Evolutionary conservation across 208 protist genomes (phyloP).

Genomic region (Acanthamoeba polyphaga): DNA sequence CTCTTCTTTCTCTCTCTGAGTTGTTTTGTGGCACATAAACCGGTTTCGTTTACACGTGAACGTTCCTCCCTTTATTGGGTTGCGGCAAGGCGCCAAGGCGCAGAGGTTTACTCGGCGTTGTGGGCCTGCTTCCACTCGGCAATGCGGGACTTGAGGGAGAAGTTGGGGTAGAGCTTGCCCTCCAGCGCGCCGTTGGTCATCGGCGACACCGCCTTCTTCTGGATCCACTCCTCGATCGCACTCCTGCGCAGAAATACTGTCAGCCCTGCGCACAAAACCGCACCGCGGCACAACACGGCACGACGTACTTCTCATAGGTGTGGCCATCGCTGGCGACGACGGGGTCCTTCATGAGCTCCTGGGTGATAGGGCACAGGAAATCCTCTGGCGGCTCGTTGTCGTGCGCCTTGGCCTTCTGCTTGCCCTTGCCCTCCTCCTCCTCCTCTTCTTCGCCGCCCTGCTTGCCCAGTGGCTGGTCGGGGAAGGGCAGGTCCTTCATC

Average conservation of each 20-base stretch:
- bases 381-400: constrained; percentile 52
- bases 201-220: constrained; percentile 67
- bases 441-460: background rate
- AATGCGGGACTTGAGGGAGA: constrained; percentile 68
- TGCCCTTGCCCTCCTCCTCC: constrained; percentile 27
- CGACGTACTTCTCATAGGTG: constrained; percentile 60
- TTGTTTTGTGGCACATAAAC: too few species aligned
- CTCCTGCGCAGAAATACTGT: background rate
- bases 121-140: constrained; percentile 14
- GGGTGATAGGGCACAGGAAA: constrained; percentile 68
- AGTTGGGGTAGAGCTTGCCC: constrained; percentile 72
- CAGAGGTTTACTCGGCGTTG: too few species aligned
- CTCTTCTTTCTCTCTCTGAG: too few species aligned
- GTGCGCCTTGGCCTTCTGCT: background rate
- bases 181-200: constrained; percentile 51
- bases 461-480: background rate
- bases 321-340: constrained; percentile 74
- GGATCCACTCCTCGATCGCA: constrained; percentile 67
- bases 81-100: too few species aligned
- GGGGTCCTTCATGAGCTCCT: constrained; percentile 72
- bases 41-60: too few species aligned
- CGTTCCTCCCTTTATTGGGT: too few species aligned
- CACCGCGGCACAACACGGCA: too few species aligned
- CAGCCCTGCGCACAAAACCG: too few species aligned
- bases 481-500: constrained; percentile 48